These are phyloP conservation scores for Podila clonocystis DNA, from an alignment of 192 early-diverging fungal genomes.

Conservation along the genomic window DNA sequence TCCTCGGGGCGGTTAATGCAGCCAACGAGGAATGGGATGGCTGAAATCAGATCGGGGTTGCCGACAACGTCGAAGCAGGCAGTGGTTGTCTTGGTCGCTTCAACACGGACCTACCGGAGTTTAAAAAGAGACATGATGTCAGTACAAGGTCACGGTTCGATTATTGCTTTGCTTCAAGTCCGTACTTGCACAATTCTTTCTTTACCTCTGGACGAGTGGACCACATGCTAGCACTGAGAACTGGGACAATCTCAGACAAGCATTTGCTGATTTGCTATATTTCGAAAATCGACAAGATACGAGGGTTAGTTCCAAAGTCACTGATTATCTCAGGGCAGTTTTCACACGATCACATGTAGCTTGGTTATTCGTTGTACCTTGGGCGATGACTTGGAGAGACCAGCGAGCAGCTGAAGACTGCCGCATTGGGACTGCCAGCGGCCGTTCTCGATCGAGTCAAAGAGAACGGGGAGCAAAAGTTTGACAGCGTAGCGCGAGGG, in stretches of 20 bases:
- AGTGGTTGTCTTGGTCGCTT: conserved; percentile 73
- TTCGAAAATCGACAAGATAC: neutral
- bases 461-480: conserved; percentile 70
- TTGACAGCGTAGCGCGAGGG: conserved; percentile 57
- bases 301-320: conserved; percentile 3
- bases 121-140: neutral
- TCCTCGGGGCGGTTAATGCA: conserved; percentile 83
- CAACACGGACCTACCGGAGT: conserved; percentile 30
- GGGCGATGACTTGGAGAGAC: conserved; percentile 58
- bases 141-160: neutral
- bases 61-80: conserved; percentile 72
- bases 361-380: conserved; percentile 11
- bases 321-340: too few relatives aligned
- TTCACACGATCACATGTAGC: neutral
- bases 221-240: conserved; percentile 81
- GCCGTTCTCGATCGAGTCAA: conserved; percentile 76
- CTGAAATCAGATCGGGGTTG: conserved; percentile 81
- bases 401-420: conserved; percentile 51
- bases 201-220: conserved; percentile 81
- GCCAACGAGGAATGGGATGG: conserved; percentile 75
- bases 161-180: neutral
- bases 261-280: conserved; percentile 55
- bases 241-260: conserved; percentile 72
- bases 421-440: conserved; percentile 76
- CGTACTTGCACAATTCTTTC: neutral